Evolutionary conservation across 202 grass and related monocot genomes (phyloP).

Genomic region (Schoenoplectus triqueter): DNA sequence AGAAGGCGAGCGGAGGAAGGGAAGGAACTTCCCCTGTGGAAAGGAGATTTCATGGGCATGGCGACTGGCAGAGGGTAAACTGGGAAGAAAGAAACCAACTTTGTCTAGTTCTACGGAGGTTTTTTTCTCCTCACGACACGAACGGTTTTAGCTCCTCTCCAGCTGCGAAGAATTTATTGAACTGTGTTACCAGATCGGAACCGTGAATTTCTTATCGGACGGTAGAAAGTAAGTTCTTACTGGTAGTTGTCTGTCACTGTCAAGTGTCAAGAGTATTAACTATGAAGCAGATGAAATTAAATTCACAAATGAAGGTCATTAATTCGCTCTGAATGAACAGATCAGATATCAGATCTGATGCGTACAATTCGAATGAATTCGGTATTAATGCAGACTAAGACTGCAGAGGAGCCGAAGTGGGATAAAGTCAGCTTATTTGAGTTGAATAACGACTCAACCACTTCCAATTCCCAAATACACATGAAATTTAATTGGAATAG

Average conservation of each 20-base stretch:
- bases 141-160: not conserved
- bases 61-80: not conserved
- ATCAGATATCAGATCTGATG: not conserved
- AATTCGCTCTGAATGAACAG: not conserved
- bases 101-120: not conserved
- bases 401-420: not conserved
- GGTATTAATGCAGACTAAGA: not conserved
- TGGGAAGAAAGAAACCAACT: not conserved
- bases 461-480: not conserved
- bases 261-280: no score
- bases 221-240: not conserved
- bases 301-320: not conserved
- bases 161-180: not conserved
- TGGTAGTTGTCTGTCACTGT: not conserved
- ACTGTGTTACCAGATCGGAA: not conserved
- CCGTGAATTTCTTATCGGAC: not conserved
- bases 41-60: conserved; percentile 34
- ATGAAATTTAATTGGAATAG: not conserved
- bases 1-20: conserved; percentile 27
- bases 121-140: not conserved
- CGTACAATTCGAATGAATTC: not conserved
- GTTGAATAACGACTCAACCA: not conserved
- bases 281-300: not conserved
- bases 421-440: not conserved
- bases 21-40: not conserved